Conservation (phyloP, 83 land plant genomes). For the Diphasiastrum complanatum region DNA sequence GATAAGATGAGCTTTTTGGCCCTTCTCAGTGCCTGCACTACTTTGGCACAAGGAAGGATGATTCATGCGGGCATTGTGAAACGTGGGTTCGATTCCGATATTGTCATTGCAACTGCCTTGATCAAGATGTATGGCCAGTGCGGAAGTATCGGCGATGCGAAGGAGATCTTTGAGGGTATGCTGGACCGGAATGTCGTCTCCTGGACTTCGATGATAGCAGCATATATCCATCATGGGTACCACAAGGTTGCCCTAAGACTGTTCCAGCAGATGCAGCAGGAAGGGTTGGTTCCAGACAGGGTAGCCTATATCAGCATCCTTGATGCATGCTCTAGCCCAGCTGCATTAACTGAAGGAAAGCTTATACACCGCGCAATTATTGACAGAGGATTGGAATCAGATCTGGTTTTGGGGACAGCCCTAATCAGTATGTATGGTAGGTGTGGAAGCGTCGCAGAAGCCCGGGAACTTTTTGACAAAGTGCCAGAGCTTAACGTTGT, state of each 20-base stretch:
- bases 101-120: background rate
- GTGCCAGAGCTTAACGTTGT: constrained; percentile 10
- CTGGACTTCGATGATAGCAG: constrained; percentile 15
- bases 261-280: constrained; percentile 4
- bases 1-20: background rate
- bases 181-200: background rate
- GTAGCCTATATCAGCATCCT: background rate
- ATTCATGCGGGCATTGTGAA: constrained; percentile 3
- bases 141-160: constrained; percentile 8
- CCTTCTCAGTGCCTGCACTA: background rate
- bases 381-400: background rate
- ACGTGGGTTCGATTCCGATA: constrained; percentile 2
- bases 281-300: background rate
- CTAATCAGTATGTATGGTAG: constrained; percentile 12
- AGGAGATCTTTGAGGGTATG: background rate
- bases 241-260: background rate
- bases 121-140: constrained; percentile 18
- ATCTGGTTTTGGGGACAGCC: background rate
- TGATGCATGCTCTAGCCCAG: background rate
- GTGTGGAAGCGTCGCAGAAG: constrained; percentile 3
- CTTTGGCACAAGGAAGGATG: constrained; percentile 6
- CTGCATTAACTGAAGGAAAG: background rate
- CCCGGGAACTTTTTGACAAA: constrained; percentile 9
- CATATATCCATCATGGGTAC: constrained; percentile 9
- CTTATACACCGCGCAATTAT: background rate